Base-by-base conservation (phyloP, 345 rosid genomes). In the Noccaea caerulescens region DNA sequence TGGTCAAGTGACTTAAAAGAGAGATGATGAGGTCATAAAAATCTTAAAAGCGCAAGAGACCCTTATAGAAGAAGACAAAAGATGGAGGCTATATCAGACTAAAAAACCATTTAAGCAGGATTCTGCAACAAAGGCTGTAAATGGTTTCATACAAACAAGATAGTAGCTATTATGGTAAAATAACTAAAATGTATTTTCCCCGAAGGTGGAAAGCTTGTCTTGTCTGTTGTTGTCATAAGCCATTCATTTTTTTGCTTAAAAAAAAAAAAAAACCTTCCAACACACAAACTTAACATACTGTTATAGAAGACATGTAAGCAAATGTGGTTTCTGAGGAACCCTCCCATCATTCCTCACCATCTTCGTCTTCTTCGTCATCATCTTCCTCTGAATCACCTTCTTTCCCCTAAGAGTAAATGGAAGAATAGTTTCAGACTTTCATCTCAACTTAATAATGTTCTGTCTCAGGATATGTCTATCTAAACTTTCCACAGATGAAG, bases 341-440 rank as follows among this genome's bases (percentile, higher is more conserved):
- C 11, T 57, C 52, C 51, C 36, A 37, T 74, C 78, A 74, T 74
- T 69, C 75, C 69, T 75, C 75, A 68, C 51, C 74, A 61, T 54
- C 69, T 54, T 68, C 78, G 4, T 27, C 72, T 51, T 85, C 82
- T 14, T 78, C 80, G 5, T 84, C 83, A 9, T 82, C 87, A 36
- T 85, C 89, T 23, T 83, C 86, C 6, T 82, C 89, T 4, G 84
- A 72, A 6, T 82, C 89, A 25, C 77, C 88, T 43, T 80, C 85
- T 59, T 87, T 84, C 42, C 78, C 91, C 88, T 87, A 76, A 20
- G 23, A 18, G 20, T 18, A 18, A 42, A 16, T 7, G 8, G 16
- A 44, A 42, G 12, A 30, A 42, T 16, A 12, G 41, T 20, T 37
- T 47, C 33, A 66, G 54, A 34, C 4, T 27, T 27, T 27, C 18